These are phyloP conservation scores for Pulveroboletus frians DNA, from an alignment of 768 basidiomycete genomes.

Conservation along the genomic window DNA sequence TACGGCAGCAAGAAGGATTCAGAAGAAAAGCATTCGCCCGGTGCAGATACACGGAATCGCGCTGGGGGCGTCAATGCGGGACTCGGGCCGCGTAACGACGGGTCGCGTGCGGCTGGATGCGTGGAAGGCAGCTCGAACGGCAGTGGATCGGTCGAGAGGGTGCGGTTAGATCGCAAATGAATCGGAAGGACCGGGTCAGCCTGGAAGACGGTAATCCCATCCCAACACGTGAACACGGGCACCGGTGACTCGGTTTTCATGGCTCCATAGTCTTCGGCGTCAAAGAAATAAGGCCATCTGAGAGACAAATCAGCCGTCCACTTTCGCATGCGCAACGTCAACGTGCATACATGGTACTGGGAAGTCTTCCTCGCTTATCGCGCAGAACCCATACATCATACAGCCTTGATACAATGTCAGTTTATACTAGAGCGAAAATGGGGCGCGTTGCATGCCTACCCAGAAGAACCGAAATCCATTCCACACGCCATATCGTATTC, in stretches of 20 bases:
- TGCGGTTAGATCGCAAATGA: constrained; percentile 33
- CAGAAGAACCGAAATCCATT: constrained; percentile 34
- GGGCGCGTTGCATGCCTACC: constrained; percentile 21
- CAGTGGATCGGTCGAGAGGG: constrained; percentile 33
- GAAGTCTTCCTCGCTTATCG: constrained; percentile 15
- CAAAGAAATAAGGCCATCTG: constrained; percentile 41
- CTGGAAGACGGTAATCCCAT: constrained; percentile 38
- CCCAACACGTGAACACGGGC: constrained; percentile 44
- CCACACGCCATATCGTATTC: constrained; percentile 42
- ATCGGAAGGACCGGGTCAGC: constrained; percentile 40
- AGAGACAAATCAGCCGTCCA: neutral
- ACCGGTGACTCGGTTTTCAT: constrained; percentile 37
- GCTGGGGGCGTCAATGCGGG: constrained; percentile 18
- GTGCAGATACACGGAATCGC: constrained; percentile 14
- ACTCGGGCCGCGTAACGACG: constrained; percentile 9
- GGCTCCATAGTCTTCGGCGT: constrained; percentile 31
- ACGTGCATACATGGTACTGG: constrained; percentile 11
- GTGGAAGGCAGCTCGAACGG: constrained; percentile 9
- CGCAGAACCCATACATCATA: constrained; percentile 24
- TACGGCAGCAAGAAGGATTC: constrained; percentile 41
- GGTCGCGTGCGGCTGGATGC: constrained; percentile 12
- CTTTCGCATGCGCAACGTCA: neutral
- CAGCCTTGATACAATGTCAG: constrained; percentile 7
- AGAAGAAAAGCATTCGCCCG: constrained; percentile 23
- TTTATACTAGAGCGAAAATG: neutral